A percentile compares a stretch with the other conserved stretches of the same genome.
These are phyloP conservation scores for Angomonas ambiguus DNA, from an alignment of 208 protist genomes.

Conservation along the genomic window DNA sequence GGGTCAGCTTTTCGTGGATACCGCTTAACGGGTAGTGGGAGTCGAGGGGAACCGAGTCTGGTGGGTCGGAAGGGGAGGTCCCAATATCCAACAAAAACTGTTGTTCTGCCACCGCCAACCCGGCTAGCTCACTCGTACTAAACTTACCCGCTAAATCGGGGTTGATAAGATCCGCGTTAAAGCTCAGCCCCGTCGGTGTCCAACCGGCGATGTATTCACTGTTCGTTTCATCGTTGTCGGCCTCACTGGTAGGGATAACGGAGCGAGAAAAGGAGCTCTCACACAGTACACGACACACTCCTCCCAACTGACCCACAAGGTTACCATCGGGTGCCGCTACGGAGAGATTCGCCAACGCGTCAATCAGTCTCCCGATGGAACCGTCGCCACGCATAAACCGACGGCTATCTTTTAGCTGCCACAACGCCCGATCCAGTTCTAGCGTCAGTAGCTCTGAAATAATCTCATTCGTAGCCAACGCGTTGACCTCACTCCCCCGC, in stretches of 20 bases:
- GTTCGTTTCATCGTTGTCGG: neutral
- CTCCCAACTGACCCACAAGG: conserved; percentile 17
- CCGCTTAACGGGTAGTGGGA: neutral
- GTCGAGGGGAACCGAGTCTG: conserved; percentile 1
- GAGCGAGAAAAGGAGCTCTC: neutral
- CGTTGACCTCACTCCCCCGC: conserved; percentile 19
- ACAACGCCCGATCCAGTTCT: conserved; percentile 39
- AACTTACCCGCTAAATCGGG: conserved; percentile 9
- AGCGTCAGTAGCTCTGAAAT: conserved; percentile 29
- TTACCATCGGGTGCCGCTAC: conserved; percentile 13
- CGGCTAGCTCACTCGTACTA: conserved; percentile 27
- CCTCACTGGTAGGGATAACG: neutral
- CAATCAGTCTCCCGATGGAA: conserved; percentile 22
- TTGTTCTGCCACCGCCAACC: conserved; percentile 21
- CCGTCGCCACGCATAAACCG: conserved; percentile 31
- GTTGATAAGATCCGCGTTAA: neutral
- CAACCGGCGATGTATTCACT: neutral
- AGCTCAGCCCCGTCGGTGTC: conserved; percentile 2
- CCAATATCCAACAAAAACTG: conserved; percentile 23
- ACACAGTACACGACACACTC: conserved; percentile 13
- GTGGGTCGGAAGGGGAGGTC: conserved; percentile 1
- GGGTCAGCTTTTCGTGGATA: neutral
- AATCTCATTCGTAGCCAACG: conserved; percentile 23
- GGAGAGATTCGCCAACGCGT: conserved; percentile 12
- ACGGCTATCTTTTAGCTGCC: conserved; percentile 20